These are phyloP conservation scores for Alloascoidea hylecoeti DNA, from an alignment of 805 yeast genomes.

Conservation along the genomic window DNA sequence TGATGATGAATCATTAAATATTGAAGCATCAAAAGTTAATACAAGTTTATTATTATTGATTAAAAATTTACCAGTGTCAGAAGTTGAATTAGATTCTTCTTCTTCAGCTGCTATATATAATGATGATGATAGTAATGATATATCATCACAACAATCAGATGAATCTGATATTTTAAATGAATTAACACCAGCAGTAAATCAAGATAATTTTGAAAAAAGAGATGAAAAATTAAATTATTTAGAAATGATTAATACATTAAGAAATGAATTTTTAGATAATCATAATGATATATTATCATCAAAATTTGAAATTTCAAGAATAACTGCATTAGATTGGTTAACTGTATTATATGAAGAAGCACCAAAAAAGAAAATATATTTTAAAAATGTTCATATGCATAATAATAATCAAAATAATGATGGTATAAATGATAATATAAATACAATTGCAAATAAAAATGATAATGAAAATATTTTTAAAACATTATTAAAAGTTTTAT, in stretches of 20 bases:
- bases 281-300: slow-evolving; percentile 21
- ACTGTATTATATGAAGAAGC: slow-evolving; percentile 64
- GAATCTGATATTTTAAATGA: slow-evolving; percentile 5
- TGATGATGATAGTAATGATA: slow-evolving; percentile 9
- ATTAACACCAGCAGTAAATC: neutral
- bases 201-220: neutral
- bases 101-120: slow-evolving; percentile 6
- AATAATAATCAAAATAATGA: too few species aligned
- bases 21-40: slow-evolving; percentile 43
- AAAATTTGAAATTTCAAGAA: slow-evolving; percentile 72
- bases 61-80: slow-evolving; percentile 25
- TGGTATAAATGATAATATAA: too few species aligned
- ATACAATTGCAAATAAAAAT: too few species aligned
- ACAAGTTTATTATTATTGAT: slow-evolving; percentile 39
- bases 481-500: slow-evolving; percentile 59
- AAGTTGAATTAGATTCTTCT: slow-evolving; percentile 20
- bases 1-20: slow-evolving; percentile 30
- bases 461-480: slow-evolving; percentile 49
- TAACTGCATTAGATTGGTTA: slow-evolving; percentile 85
- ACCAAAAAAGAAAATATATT: slow-evolving; percentile 37
- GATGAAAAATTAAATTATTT: slow-evolving; percentile 27
- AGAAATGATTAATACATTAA: slow-evolving; percentile 55
- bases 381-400: too few species aligned
- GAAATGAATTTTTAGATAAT: slow-evolving; percentile 57
- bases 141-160: slow-evolving; percentile 12